Base-by-base conservation (phyloP, 2,329 filamentous ascomycete species). In the Hypoxylon sp. region DNA sequence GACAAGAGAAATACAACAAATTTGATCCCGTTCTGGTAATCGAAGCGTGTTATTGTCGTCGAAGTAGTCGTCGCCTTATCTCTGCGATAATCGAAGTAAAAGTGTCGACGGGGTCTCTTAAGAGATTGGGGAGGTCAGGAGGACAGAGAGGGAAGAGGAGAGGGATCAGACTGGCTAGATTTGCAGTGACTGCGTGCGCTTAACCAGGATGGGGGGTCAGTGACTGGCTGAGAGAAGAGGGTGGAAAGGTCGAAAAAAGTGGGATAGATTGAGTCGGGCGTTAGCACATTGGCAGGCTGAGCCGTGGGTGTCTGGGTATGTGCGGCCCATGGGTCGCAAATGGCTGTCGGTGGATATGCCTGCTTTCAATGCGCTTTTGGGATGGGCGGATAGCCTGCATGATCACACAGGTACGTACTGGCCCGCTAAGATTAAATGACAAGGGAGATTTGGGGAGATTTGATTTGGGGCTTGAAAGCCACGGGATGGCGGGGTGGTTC, bases 211-310 rank as follows among this genome's bases (percentile, higher is more conserved):
- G 27, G 62, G 66, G 65, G 51, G 29, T 47, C 50, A 64, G 21
- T 69, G 60, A 69, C 69, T 71, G 69, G 69, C 57, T 58, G 35
- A 42, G 67, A 69, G 69, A 69, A 71, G 57, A 65, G 61, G 55
- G 66, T 67, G 69, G 66, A 67, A 69, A 61, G 47, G 68, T 71
- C 51, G 65, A 67, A 65, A 71, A 70, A 71, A 71, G 69, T 69
- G 66, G 69, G 63, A 71, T 67, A 65, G 53, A 64, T 66, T 64
- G 50, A 64, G 61, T 69, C 59, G 67, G 69, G 65, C 56, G 67
- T 70, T 68, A 68, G 69, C 62, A 67, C 48, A 70, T 65, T 69
- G 63, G 66, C 44, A 69, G 65, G 56, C 52, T 65, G 67, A 62
- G 62, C 50, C 51, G 58, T 59, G 48, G 44, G 48, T 53, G 8